phyloP scores from a whole-genome alignment of 2,329 filamentous ascomycete species.

The Aspergillus viridinutans region DNA sequence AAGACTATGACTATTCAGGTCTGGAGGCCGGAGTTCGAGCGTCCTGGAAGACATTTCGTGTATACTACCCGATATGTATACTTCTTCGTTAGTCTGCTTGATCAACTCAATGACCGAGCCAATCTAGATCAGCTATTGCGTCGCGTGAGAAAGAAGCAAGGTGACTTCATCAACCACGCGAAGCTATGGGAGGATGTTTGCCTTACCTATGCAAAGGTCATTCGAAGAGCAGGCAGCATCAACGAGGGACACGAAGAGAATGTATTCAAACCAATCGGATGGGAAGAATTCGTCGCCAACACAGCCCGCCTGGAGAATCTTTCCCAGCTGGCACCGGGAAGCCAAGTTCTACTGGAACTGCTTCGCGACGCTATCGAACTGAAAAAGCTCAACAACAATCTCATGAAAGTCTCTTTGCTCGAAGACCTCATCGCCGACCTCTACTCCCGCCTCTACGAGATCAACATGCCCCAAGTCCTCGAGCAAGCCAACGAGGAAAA shows the following conservation, averaged over 20 bases:
- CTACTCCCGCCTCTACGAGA: constrained; percentile 60
- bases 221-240: constrained; percentile 56
- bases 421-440: constrained; percentile 93
- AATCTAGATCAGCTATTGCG: constrained; percentile 75
- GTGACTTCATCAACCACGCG: constrained; percentile 64
- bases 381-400: constrained; percentile 75
- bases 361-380: constrained; percentile 65
- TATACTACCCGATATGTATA: constrained; percentile 83
- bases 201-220: constrained; percentile 54
- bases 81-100: constrained; percentile 72
- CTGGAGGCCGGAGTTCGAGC: constrained; percentile 88
- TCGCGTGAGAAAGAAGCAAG: constrained; percentile 74
- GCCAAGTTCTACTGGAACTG: constrained; percentile 53
- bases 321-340: constrained; percentile 48
- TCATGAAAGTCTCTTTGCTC: constrained; percentile 80
- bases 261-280: constrained; percentile 59
- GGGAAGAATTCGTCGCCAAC: constrained; percentile 61
- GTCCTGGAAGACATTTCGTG: constrained; percentile 81
- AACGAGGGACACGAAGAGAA: constrained; percentile 60
- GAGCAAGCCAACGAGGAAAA: constrained; percentile 43
- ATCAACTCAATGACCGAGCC: constrained; percentile 67
- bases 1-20: constrained; percentile 94
- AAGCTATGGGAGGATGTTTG: constrained; percentile 62
- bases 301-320: constrained; percentile 59
- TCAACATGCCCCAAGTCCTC: constrained; percentile 36